Percentiles rank a stretch among this genome's conserved stretches.
Conservation (phyloP, 2,329 filamentous ascomycete species). For the Didymosphaeria variabile region DNA sequence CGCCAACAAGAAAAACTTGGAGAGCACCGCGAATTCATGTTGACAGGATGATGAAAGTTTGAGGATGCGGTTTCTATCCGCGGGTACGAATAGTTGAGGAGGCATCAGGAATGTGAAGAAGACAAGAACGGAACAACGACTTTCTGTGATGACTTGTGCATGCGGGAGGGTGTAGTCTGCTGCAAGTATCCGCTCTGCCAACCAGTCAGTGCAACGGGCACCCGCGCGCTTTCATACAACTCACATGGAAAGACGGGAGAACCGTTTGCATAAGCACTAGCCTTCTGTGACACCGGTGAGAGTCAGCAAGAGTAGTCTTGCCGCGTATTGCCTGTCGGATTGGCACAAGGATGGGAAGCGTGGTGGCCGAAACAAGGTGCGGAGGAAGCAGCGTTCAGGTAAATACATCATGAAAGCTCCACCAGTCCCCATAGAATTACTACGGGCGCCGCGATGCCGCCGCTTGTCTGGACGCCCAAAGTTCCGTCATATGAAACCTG, state of each 20-base stretch:
- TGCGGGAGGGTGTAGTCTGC: conserved; percentile 34
- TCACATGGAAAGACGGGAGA: conserved; percentile 42
- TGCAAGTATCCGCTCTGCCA: conserved; percentile 42
- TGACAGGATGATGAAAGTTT: conserved; percentile 16
- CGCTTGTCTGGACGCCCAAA: conserved; percentile 10
- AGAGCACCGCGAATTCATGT: conserved; percentile 18
- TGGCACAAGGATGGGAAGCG: conserved; percentile 44
- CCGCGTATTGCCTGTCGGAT: conserved; percentile 36
- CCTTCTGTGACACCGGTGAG: conserved; percentile 32
- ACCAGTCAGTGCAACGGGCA: conserved; percentile 41
- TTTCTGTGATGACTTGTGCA: conserved; percentile 36
- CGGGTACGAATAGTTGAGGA: conserved; percentile 34
- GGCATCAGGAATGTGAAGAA: conserved; percentile 38
- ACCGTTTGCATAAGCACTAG: conserved; percentile 49
- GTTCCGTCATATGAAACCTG: conserved; percentile 29
- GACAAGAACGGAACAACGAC: conserved; percentile 21
- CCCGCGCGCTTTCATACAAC: conserved; percentile 44
- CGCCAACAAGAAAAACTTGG: conserved; percentile 31
- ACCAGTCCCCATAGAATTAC: conserved; percentile 24
- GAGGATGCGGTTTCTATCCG: conserved; percentile 26
- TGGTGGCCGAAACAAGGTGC: conserved; percentile 23
- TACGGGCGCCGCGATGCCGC: conserved; percentile 19
- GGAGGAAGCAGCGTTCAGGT: conserved; percentile 32
- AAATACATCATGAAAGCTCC: conserved; percentile 27
- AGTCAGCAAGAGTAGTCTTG: conserved; percentile 42